A percentile compares a stretch with the other conserved stretches of the same genome.
Conservation (phyloP, 176 grass and related monocot species). For the Carex kokanica region DNA sequence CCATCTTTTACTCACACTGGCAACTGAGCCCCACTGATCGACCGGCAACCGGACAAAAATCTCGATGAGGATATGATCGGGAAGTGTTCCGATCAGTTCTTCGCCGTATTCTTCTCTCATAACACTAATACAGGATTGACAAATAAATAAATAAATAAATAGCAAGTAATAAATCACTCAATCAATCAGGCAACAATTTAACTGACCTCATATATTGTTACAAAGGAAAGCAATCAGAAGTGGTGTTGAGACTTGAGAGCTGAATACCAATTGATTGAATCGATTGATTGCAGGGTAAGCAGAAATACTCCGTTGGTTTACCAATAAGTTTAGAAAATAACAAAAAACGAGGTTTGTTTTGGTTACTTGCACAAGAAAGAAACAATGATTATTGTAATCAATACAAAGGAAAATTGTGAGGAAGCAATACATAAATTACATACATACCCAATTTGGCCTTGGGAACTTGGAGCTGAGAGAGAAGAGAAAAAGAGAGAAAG, state of each 20-base stretch:
- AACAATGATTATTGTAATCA: neutral
- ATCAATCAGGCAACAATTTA: neutral
- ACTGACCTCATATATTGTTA: neutral
- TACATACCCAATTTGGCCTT: neutral
- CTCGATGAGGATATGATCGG: slow-evolving; percentile 86
- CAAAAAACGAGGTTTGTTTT: neutral
- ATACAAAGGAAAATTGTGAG: neutral
- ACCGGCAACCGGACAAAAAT: slow-evolving; percentile 65
- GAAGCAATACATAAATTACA: neutral
- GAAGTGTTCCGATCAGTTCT: slow-evolving; percentile 49
- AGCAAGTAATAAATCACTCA: neutral
- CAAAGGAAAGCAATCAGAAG: neutral
- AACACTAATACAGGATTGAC: slow-evolving; percentile 31
- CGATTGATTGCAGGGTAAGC: neutral
- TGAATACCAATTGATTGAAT: neutral
- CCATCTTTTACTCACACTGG: slow-evolving; percentile 81
- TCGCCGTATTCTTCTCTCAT: slow-evolving; percentile 55
- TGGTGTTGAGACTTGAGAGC: neutral
- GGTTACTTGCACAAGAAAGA: neutral
- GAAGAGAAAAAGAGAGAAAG: too few species aligned
- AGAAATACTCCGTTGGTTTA: neutral
- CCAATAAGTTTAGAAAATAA: neutral
- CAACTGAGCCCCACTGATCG: slow-evolving; percentile 59
- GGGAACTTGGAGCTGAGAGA: neutral
- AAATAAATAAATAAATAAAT: neutral